Evolutionary conservation across 805 yeast genomes (phyloP), one percentile per base, ranked within the genome.

Genomic region (Jamesozyma lodderae): DNA sequence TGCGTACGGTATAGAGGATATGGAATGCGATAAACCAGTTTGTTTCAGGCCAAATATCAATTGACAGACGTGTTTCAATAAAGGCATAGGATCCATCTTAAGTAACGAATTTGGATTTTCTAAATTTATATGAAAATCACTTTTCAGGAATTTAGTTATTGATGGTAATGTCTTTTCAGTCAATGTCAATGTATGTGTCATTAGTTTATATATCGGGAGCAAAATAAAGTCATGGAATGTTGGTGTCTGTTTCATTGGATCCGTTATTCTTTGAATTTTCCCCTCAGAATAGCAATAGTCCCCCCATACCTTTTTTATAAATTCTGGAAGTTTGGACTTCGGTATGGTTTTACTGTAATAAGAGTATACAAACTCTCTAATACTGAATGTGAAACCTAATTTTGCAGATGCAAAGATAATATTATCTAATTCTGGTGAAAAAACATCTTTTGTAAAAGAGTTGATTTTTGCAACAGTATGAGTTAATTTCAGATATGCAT

Each of bases 191-290:
- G 82, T 67, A 35, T 73, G 68, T 0, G 85, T 68, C 26, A 79
- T 61, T 7, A 88, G 54, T 54, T 90, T 88, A 62, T 87, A 90
- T 10, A 90, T 51, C 2, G 97, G 98, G 19, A 75, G 76, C 7
- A 87, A 60, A 6, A 92, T 68, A 48, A 86, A 81, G 32, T 68
- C 64, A 5, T 72, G 69, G 56, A 90, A 82, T 1, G 85, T 55
- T 37, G 75, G 52, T 28, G 49, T 25, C 19, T 32, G 14, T 10
- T 9, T 10, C 41, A 35, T 29, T 62, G 42, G 41, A 42, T 43
- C 53, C 11, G 44, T 33, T 0, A 57, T 52, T 21, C 54, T 38
- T 0, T 68, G 52, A 46, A 86, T 79, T 37, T 62, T 69, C 8
- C 73, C 68, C 1, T 62, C 47, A 0, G 44, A 39, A 52, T 63